phyloP scores from a whole-genome alignment of 768 basidiomycete species.

The Dioszegia aurantiaca region DNA sequence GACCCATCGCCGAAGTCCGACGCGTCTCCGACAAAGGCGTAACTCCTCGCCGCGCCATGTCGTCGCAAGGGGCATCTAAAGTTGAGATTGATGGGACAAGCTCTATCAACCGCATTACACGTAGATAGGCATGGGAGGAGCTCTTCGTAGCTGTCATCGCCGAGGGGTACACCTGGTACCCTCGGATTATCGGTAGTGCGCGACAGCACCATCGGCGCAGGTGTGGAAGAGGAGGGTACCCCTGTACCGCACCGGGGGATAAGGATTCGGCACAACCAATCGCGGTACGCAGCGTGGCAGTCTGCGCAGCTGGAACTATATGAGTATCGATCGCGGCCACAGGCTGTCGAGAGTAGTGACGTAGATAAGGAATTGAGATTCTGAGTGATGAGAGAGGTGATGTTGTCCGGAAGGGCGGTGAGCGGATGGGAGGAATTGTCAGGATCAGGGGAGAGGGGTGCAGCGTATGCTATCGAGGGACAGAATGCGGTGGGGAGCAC shows the following conservation, averaged over 20 bases:
- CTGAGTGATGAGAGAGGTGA: slow-evolving; percentile 26
- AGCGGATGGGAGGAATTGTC: slow-evolving; percentile 26
- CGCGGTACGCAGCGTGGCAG: slow-evolving; percentile 47
- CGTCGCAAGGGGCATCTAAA: slow-evolving; percentile 46
- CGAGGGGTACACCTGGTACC: slow-evolving; percentile 1
- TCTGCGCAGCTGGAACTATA: slow-evolving; percentile 49
- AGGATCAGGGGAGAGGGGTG: slow-evolving; percentile 36
- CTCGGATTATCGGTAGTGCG: slow-evolving; percentile 26
- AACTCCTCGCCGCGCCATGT: slow-evolving; percentile 37
- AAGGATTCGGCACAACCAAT: slow-evolving; percentile 49
- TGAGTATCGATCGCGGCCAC: slow-evolving; percentile 50
- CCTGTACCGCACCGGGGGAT: slow-evolving; percentile 41
- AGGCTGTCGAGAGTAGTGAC: slow-evolving; percentile 45
- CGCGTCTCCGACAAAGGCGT: slow-evolving; percentile 45
- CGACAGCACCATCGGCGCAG: slow-evolving; percentile 15
- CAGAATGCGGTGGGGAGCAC: slow-evolving; percentile 41
- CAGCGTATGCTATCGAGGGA: slow-evolving; percentile 47
- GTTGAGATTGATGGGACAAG: slow-evolving; percentile 50
- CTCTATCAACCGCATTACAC: slow-evolving; percentile 47
- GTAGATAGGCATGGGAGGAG: slow-evolving; percentile 48
- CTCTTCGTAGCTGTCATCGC: slow-evolving; percentile 40
- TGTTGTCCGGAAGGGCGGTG: slow-evolving; percentile 26
- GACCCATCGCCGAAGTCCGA: slow-evolving; percentile 29
- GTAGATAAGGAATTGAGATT: slow-evolving; percentile 46
- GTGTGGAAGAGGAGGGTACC: not conserved